Evolutionary conservation across 1,139 yeast genomes (phyloP).

Genomic region (Yamadazyma membranifaciens): DNA sequence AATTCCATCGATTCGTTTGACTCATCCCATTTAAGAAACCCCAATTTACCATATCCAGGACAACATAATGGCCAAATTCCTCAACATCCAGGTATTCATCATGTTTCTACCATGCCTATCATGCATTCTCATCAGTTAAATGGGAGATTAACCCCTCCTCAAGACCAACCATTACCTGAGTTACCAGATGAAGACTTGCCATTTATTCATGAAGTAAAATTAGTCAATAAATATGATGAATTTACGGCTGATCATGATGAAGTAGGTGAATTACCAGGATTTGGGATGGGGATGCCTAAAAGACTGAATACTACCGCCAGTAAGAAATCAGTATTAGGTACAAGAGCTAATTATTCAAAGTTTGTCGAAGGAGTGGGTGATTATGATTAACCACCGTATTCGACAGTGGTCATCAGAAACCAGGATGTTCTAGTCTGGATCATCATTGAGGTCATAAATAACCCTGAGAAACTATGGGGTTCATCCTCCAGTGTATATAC

Average conservation of each 20-base stretch:
- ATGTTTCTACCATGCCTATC: neutral
- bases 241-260: conserved; percentile 14
- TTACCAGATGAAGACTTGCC: conserved; percentile 33
- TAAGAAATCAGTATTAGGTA: conserved; percentile 39
- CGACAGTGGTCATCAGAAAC: too few species aligned
- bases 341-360: conserved; percentile 38
- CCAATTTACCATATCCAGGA: neutral
- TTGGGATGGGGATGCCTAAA: conserved; percentile 13
- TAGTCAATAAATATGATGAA: conserved; percentile 17
- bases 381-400: conserved; percentile 13
- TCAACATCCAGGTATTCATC: neutral
- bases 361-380: conserved; percentile 31
- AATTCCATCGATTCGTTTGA: conserved; percentile 15
- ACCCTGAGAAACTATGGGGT: too few species aligned
- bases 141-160: conserved; percentile 7
- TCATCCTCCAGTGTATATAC: too few species aligned
- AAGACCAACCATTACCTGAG: conserved; percentile 14
- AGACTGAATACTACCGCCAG: conserved; percentile 34
- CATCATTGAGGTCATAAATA: too few species aligned
- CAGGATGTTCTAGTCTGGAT: too few species aligned
- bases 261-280: conserved; percentile 25
- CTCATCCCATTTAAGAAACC: conserved; percentile 11
- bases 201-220: conserved; percentile 36
- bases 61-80: conserved; percentile 2
- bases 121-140: neutral